Base-by-base conservation (phyloP, 2,329 filamentous ascomycete genomes). In the Penicillium sp. region DNA sequence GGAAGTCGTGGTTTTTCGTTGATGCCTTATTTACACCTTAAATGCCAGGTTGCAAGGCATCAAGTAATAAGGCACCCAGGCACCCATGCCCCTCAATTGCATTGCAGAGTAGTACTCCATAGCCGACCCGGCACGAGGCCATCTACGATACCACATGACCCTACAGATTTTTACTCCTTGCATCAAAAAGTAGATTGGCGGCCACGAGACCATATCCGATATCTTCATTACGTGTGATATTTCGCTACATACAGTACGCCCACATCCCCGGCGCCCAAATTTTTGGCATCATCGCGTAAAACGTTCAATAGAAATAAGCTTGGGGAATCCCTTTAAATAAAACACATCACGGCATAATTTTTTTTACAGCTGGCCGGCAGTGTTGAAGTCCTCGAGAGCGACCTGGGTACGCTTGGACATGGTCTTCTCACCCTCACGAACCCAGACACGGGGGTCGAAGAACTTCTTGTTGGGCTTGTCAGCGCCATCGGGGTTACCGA, bases 401-500 rank as follows among this genome's bases (percentile, higher is more conserved):
- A 88, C 86, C 68, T 85, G 74, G 65, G 97, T 86, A 79, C 95
- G 90, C 70, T 82, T 80, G 73, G 83, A 85, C 95, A 98, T 99
- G 73, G 89, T 92, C 88, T 97, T 96, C 87, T 99, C 95, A 72
- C 93, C 95, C 83, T 79, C 77, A 59, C 93, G 90, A 62, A 96
- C 91, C 93, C 93, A 96, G 74, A 97, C 91, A 79, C 92, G 88
- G 69, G 92, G 91, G 81, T 90, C 87, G 70, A 90, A 92, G 82
- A 82, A 88, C 82, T 97, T 98, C 90, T 99, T 99, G 88, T 99
- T 99, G 74, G 95, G 93, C 89, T 98, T 98, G 82, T 96, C 91
- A 21, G 87, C 88, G 60, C 93, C 93, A 50, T 98, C 93, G 65
- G 93, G 93, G 86, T 98, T 99, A 72, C 95, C 95, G 68, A 99